A percentile compares a stretch with the other conserved stretches of the same genome.
Conservation (phyloP, 2,329 filamentous ascomycete species). For the Colletotrichum sp. region DNA sequence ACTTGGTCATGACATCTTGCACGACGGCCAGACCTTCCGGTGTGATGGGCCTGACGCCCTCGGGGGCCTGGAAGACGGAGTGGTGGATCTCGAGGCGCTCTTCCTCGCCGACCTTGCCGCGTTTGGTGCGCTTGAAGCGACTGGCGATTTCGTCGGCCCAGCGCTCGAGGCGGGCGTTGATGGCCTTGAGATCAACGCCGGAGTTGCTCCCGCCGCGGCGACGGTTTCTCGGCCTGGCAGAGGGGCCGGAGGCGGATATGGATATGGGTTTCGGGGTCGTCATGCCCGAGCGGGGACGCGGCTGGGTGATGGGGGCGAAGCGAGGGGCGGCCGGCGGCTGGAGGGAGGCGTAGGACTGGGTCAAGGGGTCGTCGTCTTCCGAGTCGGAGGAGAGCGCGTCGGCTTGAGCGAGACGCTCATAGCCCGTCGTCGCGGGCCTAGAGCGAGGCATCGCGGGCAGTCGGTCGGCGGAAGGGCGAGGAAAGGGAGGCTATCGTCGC, state of each 20-base stretch:
- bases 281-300: slow-evolving; percentile 65
- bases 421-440: slow-evolving; percentile 78
- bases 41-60: slow-evolving; percentile 82
- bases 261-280: slow-evolving; percentile 54
- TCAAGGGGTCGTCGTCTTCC: slow-evolving; percentile 66
- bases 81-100: slow-evolving; percentile 95
- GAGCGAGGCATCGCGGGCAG: slow-evolving; percentile 57
- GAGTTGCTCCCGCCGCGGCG: slow-evolving; percentile 71
- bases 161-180: slow-evolving; percentile 91
- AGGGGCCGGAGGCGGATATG: slow-evolving; percentile 29
- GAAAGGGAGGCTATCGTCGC: background rate
- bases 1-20: slow-evolving; percentile 73
- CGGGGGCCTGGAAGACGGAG: slow-evolving; percentile 93
- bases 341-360: slow-evolving; percentile 59
- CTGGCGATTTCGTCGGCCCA: slow-evolving; percentile 99
- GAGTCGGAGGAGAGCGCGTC: slow-evolving; percentile 77
- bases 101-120: slow-evolving; percentile 77
- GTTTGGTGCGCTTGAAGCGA: slow-evolving; percentile 89
- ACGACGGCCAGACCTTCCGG: slow-evolving; percentile 73
- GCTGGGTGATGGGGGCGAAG: slow-evolving; percentile 69
- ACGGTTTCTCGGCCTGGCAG: slow-evolving; percentile 45
- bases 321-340: slow-evolving; percentile 64
- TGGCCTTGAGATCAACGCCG: slow-evolving; percentile 96
- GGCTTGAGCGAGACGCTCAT: slow-evolving; percentile 84
- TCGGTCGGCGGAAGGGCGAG: background rate